Evolutionary conservation across 2,329 filamentous ascomycete genomes (phyloP).

Genomic region (Boeremia exigua): DNA sequence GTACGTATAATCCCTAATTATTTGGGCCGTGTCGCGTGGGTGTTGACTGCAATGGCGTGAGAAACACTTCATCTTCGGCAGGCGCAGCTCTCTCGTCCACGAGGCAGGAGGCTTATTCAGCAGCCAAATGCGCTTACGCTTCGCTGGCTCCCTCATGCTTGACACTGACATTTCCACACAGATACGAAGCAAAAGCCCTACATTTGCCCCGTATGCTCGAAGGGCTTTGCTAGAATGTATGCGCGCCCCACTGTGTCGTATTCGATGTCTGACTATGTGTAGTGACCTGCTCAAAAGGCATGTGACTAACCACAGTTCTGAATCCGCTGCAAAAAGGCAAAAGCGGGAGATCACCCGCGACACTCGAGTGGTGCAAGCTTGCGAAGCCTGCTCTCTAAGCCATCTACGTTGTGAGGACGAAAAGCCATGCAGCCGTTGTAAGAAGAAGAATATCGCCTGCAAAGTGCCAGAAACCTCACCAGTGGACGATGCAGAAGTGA

Average conservation of each 20-base stretch:
- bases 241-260: constrained; percentile 13
- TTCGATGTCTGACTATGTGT: constrained; percentile 9
- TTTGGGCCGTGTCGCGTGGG: not conserved
- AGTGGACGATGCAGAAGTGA: constrained; percentile 23
- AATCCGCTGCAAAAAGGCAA: constrained; percentile 39
- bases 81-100: not conserved
- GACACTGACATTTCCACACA: constrained; percentile 21
- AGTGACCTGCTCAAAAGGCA: constrained; percentile 60
- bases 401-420: constrained; percentile 62
- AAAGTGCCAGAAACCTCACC: constrained; percentile 27
- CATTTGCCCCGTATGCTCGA: constrained; percentile 53
- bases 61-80: not conserved
- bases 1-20: constrained; percentile 31
- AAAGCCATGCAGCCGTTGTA: constrained; percentile 61
- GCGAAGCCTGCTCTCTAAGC: constrained; percentile 58
- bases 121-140: not conserved
- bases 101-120: not conserved
- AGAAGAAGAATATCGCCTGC: constrained; percentile 57
- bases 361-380: constrained; percentile 53
- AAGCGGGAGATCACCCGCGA: constrained; percentile 34
- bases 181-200: constrained; percentile 55
- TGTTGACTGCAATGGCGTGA: not conserved
- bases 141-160: not conserved
- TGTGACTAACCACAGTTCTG: constrained; percentile 52
- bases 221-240: constrained; percentile 55